Base-by-base conservation (phyloP, 2,329 filamentous ascomycete species). In the Hypoxylon sp. region DNA sequence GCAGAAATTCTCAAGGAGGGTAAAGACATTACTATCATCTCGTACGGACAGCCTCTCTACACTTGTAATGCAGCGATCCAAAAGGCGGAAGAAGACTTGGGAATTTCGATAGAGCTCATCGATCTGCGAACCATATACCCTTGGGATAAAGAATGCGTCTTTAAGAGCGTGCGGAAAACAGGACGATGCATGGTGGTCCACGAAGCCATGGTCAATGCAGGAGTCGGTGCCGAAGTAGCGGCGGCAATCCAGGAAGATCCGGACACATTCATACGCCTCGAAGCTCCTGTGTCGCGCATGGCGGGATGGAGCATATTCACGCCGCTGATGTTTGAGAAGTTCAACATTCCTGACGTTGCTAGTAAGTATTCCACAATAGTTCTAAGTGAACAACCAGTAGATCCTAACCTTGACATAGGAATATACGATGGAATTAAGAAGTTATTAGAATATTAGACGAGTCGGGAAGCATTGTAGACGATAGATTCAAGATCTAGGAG, bases 251-350 rank as follows among this genome's bases (percentile, higher is more conserved):
- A 97, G 78, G 93, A 96, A 72, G 89, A 91, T 61, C 77, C 81
- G 0, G 83, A 86, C 28, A 95, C 93, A 0, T 98, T 98, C 77
- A 78, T 96, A 69, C 86, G 90, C 2, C 81, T 98, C 28, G 94
- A 97, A 76, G 94, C 94, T 4, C 94, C 94, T 0, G 92, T 98
- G 6, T 88, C 90, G 71, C 87, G 94, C 53, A 90, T 98, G 4
- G 92, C 93, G 2, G 94, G 94, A n/a, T 97, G 93, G 92, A 93
- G 91, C 76, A 94, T 92, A 57, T 94, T 95, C 78, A 90, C 90
- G 32, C 91, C 93, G 0, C 79, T 98, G 75, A 79, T 91, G 36
- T 98, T 89, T 80, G 94, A 98, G 79, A 89, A 86, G 76, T 93
- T 93, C 70, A 90, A 94, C 76, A 84, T 97, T 60, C 94, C 94